Evolutionary conservation across 345 rosid species (phyloP).

Genomic region (Pistacia integerrima): DNA sequence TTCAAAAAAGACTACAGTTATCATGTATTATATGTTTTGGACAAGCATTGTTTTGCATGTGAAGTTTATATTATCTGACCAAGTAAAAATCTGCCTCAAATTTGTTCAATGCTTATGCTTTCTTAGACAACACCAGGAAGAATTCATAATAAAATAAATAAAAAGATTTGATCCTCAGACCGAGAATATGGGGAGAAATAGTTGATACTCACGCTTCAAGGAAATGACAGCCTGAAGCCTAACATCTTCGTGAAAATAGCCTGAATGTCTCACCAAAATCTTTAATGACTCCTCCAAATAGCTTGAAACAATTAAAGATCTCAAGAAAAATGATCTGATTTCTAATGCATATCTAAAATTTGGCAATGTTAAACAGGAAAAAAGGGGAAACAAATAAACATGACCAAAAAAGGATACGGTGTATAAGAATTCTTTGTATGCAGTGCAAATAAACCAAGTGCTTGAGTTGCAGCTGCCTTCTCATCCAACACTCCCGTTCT

Average conservation of each 20-base stretch:
- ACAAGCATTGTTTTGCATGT: neutral
- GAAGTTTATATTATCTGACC: neutral
- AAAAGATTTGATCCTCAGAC: neutral
- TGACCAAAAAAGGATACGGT: conserved; percentile 72
- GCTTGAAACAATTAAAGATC: conserved; percentile 61
- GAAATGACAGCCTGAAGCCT: conserved; percentile 91
- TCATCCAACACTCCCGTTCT: conserved; percentile 99
- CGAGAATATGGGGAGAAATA: conserved; percentile 6
- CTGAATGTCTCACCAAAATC: conserved; percentile 83
- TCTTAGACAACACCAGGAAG: neutral
- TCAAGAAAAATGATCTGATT: conserved; percentile 21
- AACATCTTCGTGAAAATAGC: conserved; percentile 98
- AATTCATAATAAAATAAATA: neutral
- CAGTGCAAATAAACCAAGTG: conserved; percentile 93
- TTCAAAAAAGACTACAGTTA: no score
- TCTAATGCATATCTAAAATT: neutral
- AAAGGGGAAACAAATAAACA: conserved; percentile 11
- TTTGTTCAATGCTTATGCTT: neutral
- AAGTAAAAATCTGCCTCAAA: neutral
- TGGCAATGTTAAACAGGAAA: neutral
- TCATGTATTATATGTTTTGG: neutral
- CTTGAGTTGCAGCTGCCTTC: conserved; percentile 99
- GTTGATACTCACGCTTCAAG: conserved; percentile 69
- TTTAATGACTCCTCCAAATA: conserved; percentile 88
- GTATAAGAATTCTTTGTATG: conserved; percentile 81